phyloP scores from a whole-genome alignment of 2,329 filamentous ascomycete genomes.

The Aspergillus terreus region DNA sequence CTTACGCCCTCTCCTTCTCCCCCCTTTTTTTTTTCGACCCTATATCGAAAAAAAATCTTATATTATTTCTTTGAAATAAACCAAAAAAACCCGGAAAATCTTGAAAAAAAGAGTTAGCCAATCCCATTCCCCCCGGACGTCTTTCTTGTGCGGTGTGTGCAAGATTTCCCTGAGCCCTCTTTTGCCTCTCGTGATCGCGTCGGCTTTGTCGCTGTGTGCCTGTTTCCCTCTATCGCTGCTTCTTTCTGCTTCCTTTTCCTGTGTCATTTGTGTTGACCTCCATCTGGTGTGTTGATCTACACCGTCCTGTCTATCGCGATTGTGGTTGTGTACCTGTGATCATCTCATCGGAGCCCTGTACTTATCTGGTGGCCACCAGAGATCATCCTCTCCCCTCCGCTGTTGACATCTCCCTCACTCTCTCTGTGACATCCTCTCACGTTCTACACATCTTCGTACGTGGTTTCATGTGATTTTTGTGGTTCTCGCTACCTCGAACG shows the following conservation, averaged over 20 bases:
- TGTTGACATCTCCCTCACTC: no score
- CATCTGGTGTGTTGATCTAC: neutral
- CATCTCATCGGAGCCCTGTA: no score
- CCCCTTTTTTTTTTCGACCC: slow-evolving; percentile 29
- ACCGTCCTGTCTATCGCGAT: no score
- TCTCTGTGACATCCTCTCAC: no score
- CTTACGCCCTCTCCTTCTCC: slow-evolving; percentile 20
- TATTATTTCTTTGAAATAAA: neutral
- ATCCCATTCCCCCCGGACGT: neutral
- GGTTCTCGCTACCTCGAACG: neutral
- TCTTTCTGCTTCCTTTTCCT: neutral
- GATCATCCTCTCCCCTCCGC: no score
- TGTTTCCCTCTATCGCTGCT: neutral
- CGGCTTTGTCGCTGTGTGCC: neutral
- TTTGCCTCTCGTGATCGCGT: slow-evolving; percentile 15
- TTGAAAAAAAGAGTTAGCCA: slow-evolving; percentile 23
- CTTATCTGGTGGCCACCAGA: no score
- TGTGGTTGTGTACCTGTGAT: neutral
- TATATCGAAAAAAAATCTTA: slow-evolving; percentile 26
- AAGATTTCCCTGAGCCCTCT: slow-evolving; percentile 19
- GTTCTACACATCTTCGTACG: no score
- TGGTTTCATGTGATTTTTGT: neutral
- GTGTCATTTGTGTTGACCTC: neutral
- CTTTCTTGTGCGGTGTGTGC: slow-evolving; percentile 23
- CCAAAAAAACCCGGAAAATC: slow-evolving; percentile 39